Evolutionary conservation across 2,329 filamentous ascomycete genomes (phyloP), one percentile per base, ranked within the genome.

Genomic region (Xylariaceae sp.): DNA sequence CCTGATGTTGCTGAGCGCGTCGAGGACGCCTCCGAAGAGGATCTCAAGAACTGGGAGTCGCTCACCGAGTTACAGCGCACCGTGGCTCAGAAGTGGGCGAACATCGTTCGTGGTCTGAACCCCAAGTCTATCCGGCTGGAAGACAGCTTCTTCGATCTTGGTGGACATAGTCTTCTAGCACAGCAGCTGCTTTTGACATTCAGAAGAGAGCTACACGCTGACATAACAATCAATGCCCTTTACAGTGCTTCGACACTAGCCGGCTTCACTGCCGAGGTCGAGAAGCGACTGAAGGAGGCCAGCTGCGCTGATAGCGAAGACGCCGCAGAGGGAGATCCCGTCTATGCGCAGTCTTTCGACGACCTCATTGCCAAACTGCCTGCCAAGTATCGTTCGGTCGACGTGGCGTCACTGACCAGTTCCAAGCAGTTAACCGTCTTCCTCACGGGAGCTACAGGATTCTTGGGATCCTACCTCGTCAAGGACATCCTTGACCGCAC

Each of bases 361-460:
- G 73, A 79, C 66, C 69, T 83, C 55, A 67, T 75, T 11, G 72
- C 73, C 11, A 73, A 61, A n/a, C 69, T 78, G 3, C 72, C 72
- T n/a, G 61, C 68, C 18, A 74, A 69, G 59, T 78, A 73, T 56
- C 74, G 73, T 62, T 68, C 69, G 0, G 71, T 67, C 4, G 64
- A 69, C 45, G 59, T 61, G 6, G 62, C 60, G 13, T 58, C 61
- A 4, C 55, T 68, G 1, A 50, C 17, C 7, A 48, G 11, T 45
- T 45, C 41, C 41, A 45, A 45, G 41, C 41, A 13, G 5, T 13
- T 45, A 45, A 45, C 41, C 41, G 41, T 45, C 13, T 89, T 97
- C 73, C 76, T 97, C 4, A 97, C 92, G 2, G 92, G 93, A 49
- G 91, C 90, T 3, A 97, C 92, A 4, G 92, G 92, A 2, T 97